Percentiles rank a stretch among this genome's conserved stretches.
Evolutionary conservation across 345 rosid species (phyloP).

Genomic region (Ceriops decandra): DNA sequence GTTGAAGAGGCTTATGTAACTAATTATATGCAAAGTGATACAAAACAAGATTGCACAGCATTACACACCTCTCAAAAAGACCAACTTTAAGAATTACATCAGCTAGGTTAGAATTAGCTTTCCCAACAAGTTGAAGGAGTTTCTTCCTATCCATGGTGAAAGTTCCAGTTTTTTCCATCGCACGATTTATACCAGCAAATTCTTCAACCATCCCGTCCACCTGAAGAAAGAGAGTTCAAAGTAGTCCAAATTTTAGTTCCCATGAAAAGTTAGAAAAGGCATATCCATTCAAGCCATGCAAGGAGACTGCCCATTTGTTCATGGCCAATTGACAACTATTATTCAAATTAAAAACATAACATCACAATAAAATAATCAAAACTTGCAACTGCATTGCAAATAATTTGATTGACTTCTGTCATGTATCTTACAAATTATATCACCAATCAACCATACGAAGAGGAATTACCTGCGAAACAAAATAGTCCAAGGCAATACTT

Average conservation of each 20-base stretch:
- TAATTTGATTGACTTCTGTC: neutral
- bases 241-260: slow-evolving; percentile 1
- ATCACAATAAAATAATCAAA: neutral
- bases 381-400: neutral
- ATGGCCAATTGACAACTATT: neutral
- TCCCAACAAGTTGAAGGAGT: slow-evolving; percentile 88
- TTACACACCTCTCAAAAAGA: slow-evolving; percentile 75
- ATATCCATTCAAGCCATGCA: neutral
- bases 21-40: neutral
- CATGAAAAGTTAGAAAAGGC: slow-evolving; percentile 1
- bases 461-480: slow-evolving; percentile 76
- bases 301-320: neutral
- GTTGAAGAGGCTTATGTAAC: neutral
- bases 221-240: slow-evolving; percentile 24
- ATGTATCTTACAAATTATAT: neutral
- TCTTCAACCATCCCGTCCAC: slow-evolving; percentile 93
- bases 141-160: slow-evolving; percentile 91
- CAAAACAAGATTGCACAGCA: neutral
- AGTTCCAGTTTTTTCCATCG: slow-evolving; percentile 83
- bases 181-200: slow-evolving; percentile 88
- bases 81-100: slow-evolving; percentile 97
- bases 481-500: slow-evolving; percentile 89
- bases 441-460: neutral
- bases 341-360: neutral
- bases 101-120: slow-evolving; percentile 92